Base-by-base conservation (phyloP, 106 monocot species). In the Dendrobium nobile region DNA sequence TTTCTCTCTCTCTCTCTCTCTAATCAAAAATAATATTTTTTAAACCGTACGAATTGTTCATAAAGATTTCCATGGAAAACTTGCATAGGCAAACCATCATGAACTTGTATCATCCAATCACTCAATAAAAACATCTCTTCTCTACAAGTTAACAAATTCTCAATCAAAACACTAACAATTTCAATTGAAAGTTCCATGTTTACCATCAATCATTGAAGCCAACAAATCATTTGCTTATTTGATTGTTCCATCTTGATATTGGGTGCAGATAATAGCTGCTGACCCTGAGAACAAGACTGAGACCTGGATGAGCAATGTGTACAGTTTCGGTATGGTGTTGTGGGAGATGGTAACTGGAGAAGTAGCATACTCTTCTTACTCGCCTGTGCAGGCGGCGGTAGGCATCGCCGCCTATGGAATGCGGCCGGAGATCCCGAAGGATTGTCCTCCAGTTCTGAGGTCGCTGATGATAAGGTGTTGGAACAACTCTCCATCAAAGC, bases 251-350 rank as follows among this genome's bases (percentile, higher is more conserved):
- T 47, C 9, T 80, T 68, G 42, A 1, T 17, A 20, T 27, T 27
- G 22, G 9, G 0, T 17, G 48, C 88, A 95, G 95, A 91, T 98
- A 67, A 98, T 98, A 22, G 90, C 94, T 13, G 95, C 92, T 7
- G 97, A 98, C 75, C 97, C 94, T 3, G 97, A 98, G 77, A 98
- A 82, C 31, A 94, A 91, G 72, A 84, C 88, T 0, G 97, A 98
- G 85, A 98, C 94, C 22, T 95, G 89, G 92, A 98, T 95, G 97
- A 98, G 97, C 92, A 98, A 98, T 77, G 94, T 92, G 78, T 98
- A 98, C 68, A 98, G 97, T 75, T 98, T 91, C 44, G 92, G 97
- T 5, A 94, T 98, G 97, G 87, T 98, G 75, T 44, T 98, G 2
- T 98, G 97, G 97, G 97, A 95, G 85, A 98, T 98, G 94, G 84